Evolutionary conservation across 306 rosid species (phyloP).

Genomic region (Dicorynia guianensis): DNA sequence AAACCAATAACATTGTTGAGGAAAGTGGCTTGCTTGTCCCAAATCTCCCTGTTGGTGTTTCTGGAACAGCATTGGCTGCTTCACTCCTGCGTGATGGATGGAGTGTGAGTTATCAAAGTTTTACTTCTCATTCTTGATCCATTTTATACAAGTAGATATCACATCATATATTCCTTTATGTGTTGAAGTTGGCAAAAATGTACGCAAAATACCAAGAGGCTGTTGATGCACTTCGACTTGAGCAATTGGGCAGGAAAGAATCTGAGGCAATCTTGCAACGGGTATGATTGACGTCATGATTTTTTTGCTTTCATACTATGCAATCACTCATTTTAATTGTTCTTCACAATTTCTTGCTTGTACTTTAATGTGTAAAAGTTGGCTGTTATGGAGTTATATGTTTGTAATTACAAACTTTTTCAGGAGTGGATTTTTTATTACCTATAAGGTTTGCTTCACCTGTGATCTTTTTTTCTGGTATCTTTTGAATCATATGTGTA

Average conservation of each 20-base stretch:
- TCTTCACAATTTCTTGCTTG: slow-evolving; percentile 23
- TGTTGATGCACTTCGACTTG: slow-evolving; percentile 88
- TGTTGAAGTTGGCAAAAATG: slow-evolving; percentile 82
- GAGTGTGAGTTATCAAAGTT: slow-evolving; percentile 80
- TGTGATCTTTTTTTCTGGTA: no score
- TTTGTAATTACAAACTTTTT: no score
- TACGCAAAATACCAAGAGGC: slow-evolving; percentile 95
- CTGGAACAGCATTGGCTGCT: slow-evolving; percentile 99
- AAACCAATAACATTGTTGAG: slow-evolving; percentile 51
- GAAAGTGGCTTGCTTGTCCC: slow-evolving; percentile 68
- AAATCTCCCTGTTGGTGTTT: slow-evolving; percentile 82
- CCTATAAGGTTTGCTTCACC: no score
- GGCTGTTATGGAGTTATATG: no score
- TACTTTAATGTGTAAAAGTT: no score
- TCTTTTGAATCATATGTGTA: no score
- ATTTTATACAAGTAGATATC: not conserved
- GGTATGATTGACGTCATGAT: slow-evolving; percentile 58
- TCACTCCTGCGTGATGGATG: slow-evolving; percentile 98
- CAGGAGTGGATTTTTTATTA: no score
- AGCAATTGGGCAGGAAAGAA: slow-evolving; percentile 96
- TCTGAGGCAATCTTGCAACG: slow-evolving; percentile 89
- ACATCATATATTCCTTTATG: slow-evolving; percentile 31
- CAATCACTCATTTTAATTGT: not conserved
- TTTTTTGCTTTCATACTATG: slow-evolving; percentile 19
- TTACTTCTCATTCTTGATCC: slow-evolving; percentile 8